Evolutionary conservation across 116 monocot species (phyloP).

Genomic region (Zostera marina): DNA sequence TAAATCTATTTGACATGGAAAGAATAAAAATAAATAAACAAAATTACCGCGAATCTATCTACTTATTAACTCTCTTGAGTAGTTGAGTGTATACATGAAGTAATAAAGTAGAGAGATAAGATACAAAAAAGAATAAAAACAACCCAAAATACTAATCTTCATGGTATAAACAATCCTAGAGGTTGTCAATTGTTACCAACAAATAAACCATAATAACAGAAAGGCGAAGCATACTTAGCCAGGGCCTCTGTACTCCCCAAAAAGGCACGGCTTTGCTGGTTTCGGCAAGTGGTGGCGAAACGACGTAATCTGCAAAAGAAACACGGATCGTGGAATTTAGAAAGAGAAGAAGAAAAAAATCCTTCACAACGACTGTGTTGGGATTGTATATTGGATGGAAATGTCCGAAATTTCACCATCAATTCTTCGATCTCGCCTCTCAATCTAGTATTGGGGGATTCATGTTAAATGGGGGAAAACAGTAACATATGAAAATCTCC

Average conservation of each 20-base stretch:
- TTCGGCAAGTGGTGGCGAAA: slow-evolving; percentile 31
- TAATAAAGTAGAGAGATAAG: too few species aligned
- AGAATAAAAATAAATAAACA: background rate
- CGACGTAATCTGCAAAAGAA: slow-evolving; percentile 35
- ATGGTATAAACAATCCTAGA: too few species aligned
- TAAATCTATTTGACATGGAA: slow-evolving; percentile 31
- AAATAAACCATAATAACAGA: too few species aligned
- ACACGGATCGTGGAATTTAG: background rate
- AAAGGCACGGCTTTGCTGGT: slow-evolving; percentile 29
- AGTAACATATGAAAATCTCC: too few species aligned
- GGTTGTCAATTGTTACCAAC: background rate
- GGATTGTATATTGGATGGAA: too few species aligned
- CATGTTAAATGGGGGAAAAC: too few species aligned
- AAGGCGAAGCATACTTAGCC: slow-evolving; percentile 50
- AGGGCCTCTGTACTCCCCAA: slow-evolving; percentile 64
- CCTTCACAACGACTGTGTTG: background rate
- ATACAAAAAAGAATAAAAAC: too few species aligned
- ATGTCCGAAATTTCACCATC: too few species aligned
- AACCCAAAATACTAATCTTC: too few species aligned
- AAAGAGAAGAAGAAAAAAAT: background rate
- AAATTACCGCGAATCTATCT: background rate
- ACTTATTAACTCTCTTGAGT: background rate
- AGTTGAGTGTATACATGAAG: background rate
- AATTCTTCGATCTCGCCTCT: too few species aligned
- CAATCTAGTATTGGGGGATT: too few species aligned